Conservation (phyloP, 345 rosid genomes). For the Rubroshorea leprosula region DNA sequence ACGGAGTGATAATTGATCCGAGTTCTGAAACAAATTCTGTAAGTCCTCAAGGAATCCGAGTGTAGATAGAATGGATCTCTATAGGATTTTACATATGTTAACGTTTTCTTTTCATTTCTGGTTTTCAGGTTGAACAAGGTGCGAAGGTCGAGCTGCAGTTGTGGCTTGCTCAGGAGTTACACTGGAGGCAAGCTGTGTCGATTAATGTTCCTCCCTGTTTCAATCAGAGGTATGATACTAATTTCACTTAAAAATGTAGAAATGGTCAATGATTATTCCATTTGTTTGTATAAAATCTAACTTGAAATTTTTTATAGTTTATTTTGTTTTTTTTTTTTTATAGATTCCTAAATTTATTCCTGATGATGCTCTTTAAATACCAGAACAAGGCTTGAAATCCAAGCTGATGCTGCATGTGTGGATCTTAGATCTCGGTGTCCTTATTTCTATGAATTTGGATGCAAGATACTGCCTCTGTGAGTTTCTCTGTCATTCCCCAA, state of each 20-base stretch:
- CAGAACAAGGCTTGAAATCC: slow-evolving; percentile 81
- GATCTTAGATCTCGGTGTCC: slow-evolving; percentile 73
- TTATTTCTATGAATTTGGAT: slow-evolving; percentile 79
- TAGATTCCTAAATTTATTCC: not conserved
- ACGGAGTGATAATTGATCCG: slow-evolving; percentile 75
- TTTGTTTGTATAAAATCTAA: no score
- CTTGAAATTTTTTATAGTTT: no score
- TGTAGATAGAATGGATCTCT: not conserved
- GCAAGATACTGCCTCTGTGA: slow-evolving; percentile 83
- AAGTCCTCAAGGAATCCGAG: slow-evolving; percentile 18
- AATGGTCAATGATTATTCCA: no score
- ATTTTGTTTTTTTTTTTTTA: not conserved
- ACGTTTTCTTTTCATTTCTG: not conserved
- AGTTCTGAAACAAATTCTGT: slow-evolving; percentile 59
- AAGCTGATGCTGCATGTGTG: slow-evolving; percentile 82
- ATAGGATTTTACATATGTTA: not conserved
- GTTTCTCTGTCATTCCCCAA: slow-evolving; percentile 19
- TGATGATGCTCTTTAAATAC: not conserved
- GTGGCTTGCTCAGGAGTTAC: slow-evolving; percentile 79
- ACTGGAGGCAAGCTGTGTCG: slow-evolving; percentile 59
- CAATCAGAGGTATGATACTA: slow-evolving; percentile 72
- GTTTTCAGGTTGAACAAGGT: slow-evolving; percentile 62
- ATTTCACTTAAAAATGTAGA: no score
- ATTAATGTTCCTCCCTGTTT: slow-evolving; percentile 64
- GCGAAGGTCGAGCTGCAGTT: slow-evolving; percentile 69